phyloP scores from a whole-genome alignment of 495 filamentous ascomycete species.

The Xylaria cubensis region DNA sequence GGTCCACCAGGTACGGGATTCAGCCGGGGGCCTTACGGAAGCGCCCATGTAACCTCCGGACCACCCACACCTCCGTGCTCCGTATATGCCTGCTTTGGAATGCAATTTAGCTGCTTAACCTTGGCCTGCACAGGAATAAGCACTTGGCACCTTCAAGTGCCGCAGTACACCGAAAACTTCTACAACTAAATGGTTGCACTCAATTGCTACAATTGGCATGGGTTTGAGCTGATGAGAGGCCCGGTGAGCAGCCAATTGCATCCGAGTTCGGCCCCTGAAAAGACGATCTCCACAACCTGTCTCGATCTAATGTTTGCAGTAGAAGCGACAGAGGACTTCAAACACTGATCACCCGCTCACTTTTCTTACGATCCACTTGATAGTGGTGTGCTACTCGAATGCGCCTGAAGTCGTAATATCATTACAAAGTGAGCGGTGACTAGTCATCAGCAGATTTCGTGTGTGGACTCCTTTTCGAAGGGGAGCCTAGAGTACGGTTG shows the following conservation, averaged over 20 bases:
- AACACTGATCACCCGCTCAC: not conserved
- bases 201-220: not conserved
- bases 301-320: not conserved
- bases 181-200: not conserved
- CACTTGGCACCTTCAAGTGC: not conserved
- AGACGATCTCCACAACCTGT: not conserved
- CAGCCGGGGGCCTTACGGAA: constrained; percentile 2
- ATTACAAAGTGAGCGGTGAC: not conserved
- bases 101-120: not conserved
- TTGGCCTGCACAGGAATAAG: not conserved
- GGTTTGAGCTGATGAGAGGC: not conserved
- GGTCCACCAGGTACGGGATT: constrained; percentile 1
- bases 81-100: not conserved
- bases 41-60: not conserved
- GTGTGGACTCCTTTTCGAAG: not conserved
- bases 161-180: not conserved
- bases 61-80: constrained; percentile 7
- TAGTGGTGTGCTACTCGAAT: constrained; percentile 8
- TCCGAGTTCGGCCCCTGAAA: not conserved
- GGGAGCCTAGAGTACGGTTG: not conserved
- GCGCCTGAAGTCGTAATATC: not conserved
- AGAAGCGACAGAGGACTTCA: not conserved
- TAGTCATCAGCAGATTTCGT: not conserved
- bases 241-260: constrained; percentile 9
- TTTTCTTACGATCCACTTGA: not conserved